Base-by-base conservation (phyloP, 805 yeast genomes). In the Lipomyces chichibuensis region DNA sequence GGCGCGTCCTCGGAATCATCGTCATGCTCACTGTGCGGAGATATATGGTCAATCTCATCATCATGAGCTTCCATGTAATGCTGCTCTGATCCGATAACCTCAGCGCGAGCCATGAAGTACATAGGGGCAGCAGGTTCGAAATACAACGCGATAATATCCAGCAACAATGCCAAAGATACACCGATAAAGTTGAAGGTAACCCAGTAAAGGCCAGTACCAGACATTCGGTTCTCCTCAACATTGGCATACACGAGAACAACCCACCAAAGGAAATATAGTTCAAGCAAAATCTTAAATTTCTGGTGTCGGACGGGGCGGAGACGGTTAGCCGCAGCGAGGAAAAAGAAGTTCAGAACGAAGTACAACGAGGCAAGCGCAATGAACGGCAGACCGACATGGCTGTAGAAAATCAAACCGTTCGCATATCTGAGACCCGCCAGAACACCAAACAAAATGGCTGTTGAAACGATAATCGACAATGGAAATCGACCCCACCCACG, bases 231-330 rank as follows among this genome's bases (percentile, higher is more conserved):
- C 57, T 83, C 81, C 33, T 82, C 74, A 29, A 84, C 80, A 8
- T 90, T 88, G 14, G 82, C 77, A 62, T 83, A 80, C 1, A 88
- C 73, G 62, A 89, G 80, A 0, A 78, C 71, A 0, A 82, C 62
- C 96, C 97, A 92, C 65, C 83, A 78, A 2, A 84, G 66, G 46
- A 84, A 75, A 43, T 87, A 83, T 13, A 85, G 76, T 75, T 89
- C 89, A 27, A 87, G 72, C 2, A 88, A 75, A 2, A 84, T 79
- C 23, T 86, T 79, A 64, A 88, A 81, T 74, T 90, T 89, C 72
- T 86, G 87, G 71, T 87, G 88, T 66, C 82, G 84, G 23, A 83
- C 81, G 0, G 88, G 87, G 64, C 80, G 77, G 14, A 82, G 49
- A 20, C 73, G 77, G 51, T 78, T 75, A 43, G 79, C 73, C 46